phyloP scores from a whole-genome alignment of 768 basidiomycete species.

The Cantharellus anzutake region DNA sequence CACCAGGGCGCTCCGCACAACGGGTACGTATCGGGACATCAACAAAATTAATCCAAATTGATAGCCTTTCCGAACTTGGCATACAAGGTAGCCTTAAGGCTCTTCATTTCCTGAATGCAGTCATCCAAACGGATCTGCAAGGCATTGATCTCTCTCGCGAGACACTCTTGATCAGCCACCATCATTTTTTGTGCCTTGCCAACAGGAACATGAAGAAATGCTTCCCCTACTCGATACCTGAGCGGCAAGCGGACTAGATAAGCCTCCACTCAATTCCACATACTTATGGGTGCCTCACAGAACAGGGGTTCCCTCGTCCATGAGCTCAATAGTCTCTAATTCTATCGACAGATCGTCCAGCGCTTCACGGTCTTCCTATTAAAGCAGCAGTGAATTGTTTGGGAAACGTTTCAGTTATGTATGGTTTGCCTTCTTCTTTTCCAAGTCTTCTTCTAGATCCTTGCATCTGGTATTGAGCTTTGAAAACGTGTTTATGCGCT shows the following conservation, averaged over 20 bases:
- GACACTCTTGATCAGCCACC: slow-evolving; percentile 41
- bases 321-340: slow-evolving; percentile 40
- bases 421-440: slow-evolving; percentile 43
- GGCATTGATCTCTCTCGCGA: slow-evolving; percentile 35
- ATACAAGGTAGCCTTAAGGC: slow-evolving; percentile 60
- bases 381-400: background rate
- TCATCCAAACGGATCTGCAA: slow-evolving; percentile 35
- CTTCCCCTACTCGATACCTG: slow-evolving; percentile 81
- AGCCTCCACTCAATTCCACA: background rate
- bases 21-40: background rate
- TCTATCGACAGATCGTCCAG: slow-evolving; percentile 78
- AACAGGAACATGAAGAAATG: slow-evolving; percentile 66
- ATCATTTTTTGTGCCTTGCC: slow-evolving; percentile 49
- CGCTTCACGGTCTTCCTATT: slow-evolving; percentile 84
- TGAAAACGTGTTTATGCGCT: slow-evolving; percentile 80
- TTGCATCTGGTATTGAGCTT: slow-evolving; percentile 70
- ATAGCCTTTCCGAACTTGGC: slow-evolving; percentile 81
- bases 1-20: too few species aligned
- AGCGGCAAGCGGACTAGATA: background rate
- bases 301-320: slow-evolving; percentile 66
- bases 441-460: slow-evolving; percentile 50
- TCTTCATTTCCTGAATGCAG: slow-evolving; percentile 60
- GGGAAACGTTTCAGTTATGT: background rate
- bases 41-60: slow-evolving; percentile 47
- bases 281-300: slow-evolving; percentile 29